Evolutionary conservation across 192 early-diverging fungal genomes (phyloP), one percentile per base, ranked within the genome.

Genomic region (Phycomyces blakesleeanus): DNA sequence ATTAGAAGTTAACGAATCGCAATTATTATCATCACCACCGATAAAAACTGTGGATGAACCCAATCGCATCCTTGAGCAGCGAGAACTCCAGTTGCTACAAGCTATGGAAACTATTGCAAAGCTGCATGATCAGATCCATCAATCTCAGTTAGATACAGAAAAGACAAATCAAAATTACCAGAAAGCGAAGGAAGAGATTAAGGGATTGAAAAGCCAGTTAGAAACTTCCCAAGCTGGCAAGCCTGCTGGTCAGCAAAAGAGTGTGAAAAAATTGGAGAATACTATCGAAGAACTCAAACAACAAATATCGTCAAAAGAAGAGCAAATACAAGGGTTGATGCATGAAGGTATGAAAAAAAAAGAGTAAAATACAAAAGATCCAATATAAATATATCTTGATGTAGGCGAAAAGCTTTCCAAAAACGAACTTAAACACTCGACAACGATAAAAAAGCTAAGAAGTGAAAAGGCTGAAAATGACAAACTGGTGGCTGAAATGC

Each of bases 351-450:
- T 7, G 7, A 2, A 34, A 34, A 34, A 2, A n/a, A n/a, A n/a
- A n/a, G 5, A 20, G 25, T 51, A 20, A 37, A 56, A 15, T 34
- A 24, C 4, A 56, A 5, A 34, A 12, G 22, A 38, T 10, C 10
- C 18, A 27, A 58, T 59, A 41, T 7, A 59, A 44, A 20, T 49
- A n/a, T 54, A 25, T 61, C 50, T 82, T 5, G 37, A 56, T 26
- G 67, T 78, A 82, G 90, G 92, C 15, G 90, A 93, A 63, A 74
- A 83, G 50, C 80, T 91, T 56, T 91, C 91, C 7, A 87, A 91
- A 58, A 84, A 83, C 42, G 91, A 93, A 64, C 76, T 93, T 42
- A 83, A 83, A 24, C 77, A 86, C 15, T 70, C 86, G 8, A 90
- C 79, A 54, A 80, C 81, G 0, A 85, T 90, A 69, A 95, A 95